Percentiles rank a stretch among this genome's conserved stretches.
Evolutionary conservation across 768 basidiomycete species (phyloP).

Genomic region (Kwoniella sp.): DNA sequence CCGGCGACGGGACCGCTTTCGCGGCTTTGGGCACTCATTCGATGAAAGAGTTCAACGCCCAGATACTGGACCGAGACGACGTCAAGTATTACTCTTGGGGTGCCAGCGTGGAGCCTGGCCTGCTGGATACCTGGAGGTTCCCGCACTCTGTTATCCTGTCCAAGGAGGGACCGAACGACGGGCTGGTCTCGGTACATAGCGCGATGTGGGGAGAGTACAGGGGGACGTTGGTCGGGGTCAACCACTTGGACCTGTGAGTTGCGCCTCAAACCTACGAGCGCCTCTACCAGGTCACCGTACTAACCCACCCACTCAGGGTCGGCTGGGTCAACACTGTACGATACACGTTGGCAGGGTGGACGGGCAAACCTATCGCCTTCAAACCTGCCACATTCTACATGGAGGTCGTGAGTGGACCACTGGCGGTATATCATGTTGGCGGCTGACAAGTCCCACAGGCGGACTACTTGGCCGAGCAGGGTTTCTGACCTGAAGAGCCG

Average conservation of each 20-base stretch:
- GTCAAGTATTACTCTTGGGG: slow-evolving; percentile 96
- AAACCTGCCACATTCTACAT: slow-evolving; percentile 88
- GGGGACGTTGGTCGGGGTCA: slow-evolving; percentile 85
- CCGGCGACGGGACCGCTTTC: slow-evolving; percentile 92
- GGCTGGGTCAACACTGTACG: slow-evolving; percentile 89
- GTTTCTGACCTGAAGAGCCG: slow-evolving; percentile 24
- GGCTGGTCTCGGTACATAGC: slow-evolving; percentile 80
- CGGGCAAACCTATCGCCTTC: slow-evolving; percentile 84
- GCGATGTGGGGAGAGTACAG: slow-evolving; percentile 93
- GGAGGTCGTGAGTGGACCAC: slow-evolving; percentile 54
- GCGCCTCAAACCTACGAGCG: not conserved
- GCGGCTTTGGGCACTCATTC: slow-evolving; percentile 75
- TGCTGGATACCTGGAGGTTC: slow-evolving; percentile 79
- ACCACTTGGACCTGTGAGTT: slow-evolving; percentile 61
- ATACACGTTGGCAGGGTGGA: slow-evolving; percentile 83
- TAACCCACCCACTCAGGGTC: slow-evolving; percentile 54
- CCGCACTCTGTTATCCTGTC: slow-evolving; percentile 75
- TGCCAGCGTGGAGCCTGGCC: slow-evolving; percentile 77
- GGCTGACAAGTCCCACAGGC: slow-evolving; percentile 20
- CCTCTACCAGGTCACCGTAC: not conserved
- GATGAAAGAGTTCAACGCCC: slow-evolving; percentile 84
- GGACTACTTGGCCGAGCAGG: slow-evolving; percentile 47
- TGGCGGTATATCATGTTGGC: not conserved
- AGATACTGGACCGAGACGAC: slow-evolving; percentile 69
- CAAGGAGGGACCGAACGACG: slow-evolving; percentile 90